Base-by-base conservation (phyloP, 2,329 filamentous ascomycete genomes). In the Trichoderma oligosporum region DNA sequence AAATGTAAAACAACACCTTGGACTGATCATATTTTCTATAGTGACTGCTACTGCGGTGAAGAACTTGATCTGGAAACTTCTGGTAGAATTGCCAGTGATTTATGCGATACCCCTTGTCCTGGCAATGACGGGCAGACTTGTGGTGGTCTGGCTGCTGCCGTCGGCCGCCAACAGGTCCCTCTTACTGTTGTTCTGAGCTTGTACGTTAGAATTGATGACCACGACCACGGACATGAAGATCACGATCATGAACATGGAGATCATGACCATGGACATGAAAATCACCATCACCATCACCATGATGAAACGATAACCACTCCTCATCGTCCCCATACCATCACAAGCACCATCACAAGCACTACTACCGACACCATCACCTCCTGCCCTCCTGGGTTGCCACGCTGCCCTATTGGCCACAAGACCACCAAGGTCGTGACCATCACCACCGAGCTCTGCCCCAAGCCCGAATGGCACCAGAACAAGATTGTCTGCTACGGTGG, bases 401-500 rank as follows among this genome's bases (percentile, higher is more conserved):
- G 68, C 63, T 69, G 68, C 64, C 61, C 64, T 36, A 33, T 62
- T 33, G 56, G 61, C 22, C 52, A 52, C 12, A 63, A 63, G 46
- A 64, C 59, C 36, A 66, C 63, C 14, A 46, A 60, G 9, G 59
- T 62, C 45, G 61, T 62, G 33, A 67, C 68, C 16, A 38, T 60
- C 44, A 67, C 65, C 48, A 64, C 62, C 16, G 61, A 57, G 39
- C 41, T 60, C 56, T 65, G 57, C 42, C 60, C 60, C 4, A 41
- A 62, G 39, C 61, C 67, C 38, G 62, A 64, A 53, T 65, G 62
- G 62, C 60, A 66, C 61, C 62, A 64, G 61, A 68, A 70, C 64
- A 68, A 67, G 62, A 64, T 74, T 16, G 66, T 71, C 65, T 72
- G 71, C 65, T 67, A 66, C 58, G 71, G 71, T 24, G 68, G 67